Evolutionary conservation across 2,329 filamentous ascomycete genomes (phyloP), one percentile per base, ranked within the genome.

Genomic region (Emmonsiellopsis sp.): DNA sequence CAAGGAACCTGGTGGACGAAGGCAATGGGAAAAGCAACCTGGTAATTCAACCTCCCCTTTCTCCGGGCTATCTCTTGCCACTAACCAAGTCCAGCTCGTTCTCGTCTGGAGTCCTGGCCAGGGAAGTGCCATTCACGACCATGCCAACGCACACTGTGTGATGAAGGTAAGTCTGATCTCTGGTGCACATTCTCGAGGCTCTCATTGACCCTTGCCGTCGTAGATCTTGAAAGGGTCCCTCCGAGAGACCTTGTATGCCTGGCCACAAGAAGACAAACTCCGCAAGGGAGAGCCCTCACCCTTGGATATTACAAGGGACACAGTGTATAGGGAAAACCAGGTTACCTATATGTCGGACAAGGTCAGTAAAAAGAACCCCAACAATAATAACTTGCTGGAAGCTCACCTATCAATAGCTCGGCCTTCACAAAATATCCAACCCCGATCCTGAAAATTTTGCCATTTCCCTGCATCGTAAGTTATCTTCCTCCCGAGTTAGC

Each of bases 281-380:
- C 70, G 76, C 48, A 73, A 77, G 48, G 73, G 70, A 37, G 65
- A 74, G 53, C 58, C 63, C 5, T 69, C 74, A 5, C 82, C 84
- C 2, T 83, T 87, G 69, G 66, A 74, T 55, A 69, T 87, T 54
- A 85, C 83, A 58, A 84, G 81, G 44, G 80, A 88, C 63, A 87
- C 80, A 40, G 78, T 77, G 42, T 87, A 89, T 63, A 72, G 76
- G 49, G 77, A 85, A 64, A 85, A 92, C 59, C 75, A 86, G 57
- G 88, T 95, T 40, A 85, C 88, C 7, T 95, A 95, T 70, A 95
- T 96, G 85, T 87, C 88, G 40, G 91, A 95, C 67, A 82, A 76
- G 62, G 73, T 75, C 56, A 53, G 67, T 31, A 13, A 32, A 27
- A 32, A 45, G 5, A 33, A 33, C 5, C 3, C 14, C 2, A 32